Base-by-base conservation (phyloP, 495 filamentous ascomycete species). In the Lasiosphaeriaceae sp. region DNA sequence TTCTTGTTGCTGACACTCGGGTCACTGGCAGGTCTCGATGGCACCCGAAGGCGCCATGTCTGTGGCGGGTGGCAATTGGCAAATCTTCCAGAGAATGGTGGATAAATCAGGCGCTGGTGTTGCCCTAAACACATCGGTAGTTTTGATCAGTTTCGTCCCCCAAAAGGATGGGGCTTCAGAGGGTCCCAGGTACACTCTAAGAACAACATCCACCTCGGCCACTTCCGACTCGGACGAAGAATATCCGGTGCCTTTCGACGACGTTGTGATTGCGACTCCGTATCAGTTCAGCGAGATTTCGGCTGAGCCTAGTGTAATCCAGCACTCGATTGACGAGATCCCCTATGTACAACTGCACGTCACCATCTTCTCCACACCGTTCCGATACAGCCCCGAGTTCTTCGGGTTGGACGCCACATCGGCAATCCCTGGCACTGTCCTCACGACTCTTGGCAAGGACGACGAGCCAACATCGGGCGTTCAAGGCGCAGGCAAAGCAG, bases 61-160 rank as follows among this genome's bases (percentile, higher is more conserved):
- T 5, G 80, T 98, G 7, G 72, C 83, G 8, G 92, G 92, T 2
- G 94, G 94, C 2, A 99, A 99, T 64, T 99, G 92, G 93, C 86
- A 84, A 66, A 97, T 97, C 43, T 99, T 99, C 64, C 80, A 84
- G 2, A 76, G 81, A 19, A 96, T 96, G 89, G 72, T 90, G 11
- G 76, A 84, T 35, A 71, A 76, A 4, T 83, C 90, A 8, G 69
- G 74, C 1, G 87, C 88, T 1, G 67, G 79, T 6, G 52, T 90
- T 4, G 69, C 71, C 3, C 72, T 95, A n/a, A 87, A 92, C 62
- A 89, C 87, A 0, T 80, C 82, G 3, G 90, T 96, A 0, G 76
- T 76, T 2, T 74, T 68, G 0, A 80, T 95, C 43, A 56, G 67
- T 12, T 81, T 81, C 39, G 74, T 77, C n/a, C 29, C 26, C 44